These are phyloP conservation scores for Arctium lappa DNA, from an alignment of 129 eudicot species.

Conservation along the genomic window DNA sequence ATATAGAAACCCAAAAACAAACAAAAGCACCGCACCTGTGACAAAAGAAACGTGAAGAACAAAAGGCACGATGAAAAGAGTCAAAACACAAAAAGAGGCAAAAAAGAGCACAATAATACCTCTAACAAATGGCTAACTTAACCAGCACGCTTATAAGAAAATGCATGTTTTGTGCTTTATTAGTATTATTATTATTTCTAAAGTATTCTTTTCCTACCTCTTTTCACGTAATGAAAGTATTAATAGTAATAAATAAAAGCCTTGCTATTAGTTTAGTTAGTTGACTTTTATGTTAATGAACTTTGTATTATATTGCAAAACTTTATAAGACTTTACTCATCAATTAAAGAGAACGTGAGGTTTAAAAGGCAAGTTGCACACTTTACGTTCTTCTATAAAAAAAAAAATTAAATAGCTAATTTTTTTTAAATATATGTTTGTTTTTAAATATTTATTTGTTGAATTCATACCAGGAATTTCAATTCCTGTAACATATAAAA, in stretches of 20 bases:
- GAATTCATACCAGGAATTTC: neutral
- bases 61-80: no score
- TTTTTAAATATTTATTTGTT: no score
- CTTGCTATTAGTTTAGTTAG: neutral
- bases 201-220: neutral
- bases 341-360: neutral
- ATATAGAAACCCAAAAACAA: no score
- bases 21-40: neutral
- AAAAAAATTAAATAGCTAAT: no score
- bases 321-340: neutral
- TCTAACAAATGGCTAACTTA: no score
- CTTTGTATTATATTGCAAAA: neutral
- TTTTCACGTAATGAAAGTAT: no score
- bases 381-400: neutral
- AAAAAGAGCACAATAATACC: no score
- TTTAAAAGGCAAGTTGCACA: neutral
- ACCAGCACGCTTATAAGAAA: no score
- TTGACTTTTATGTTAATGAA: neutral
- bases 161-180: neutral
- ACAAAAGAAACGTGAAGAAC: no score
- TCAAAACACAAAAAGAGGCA: no score
- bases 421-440: no score
- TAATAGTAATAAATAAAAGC: neutral
- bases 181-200: neutral
- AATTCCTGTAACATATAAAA: neutral